phyloP scores from a whole-genome alignment of 75 land plant species.

The Selaginella tamariscina region DNA sequence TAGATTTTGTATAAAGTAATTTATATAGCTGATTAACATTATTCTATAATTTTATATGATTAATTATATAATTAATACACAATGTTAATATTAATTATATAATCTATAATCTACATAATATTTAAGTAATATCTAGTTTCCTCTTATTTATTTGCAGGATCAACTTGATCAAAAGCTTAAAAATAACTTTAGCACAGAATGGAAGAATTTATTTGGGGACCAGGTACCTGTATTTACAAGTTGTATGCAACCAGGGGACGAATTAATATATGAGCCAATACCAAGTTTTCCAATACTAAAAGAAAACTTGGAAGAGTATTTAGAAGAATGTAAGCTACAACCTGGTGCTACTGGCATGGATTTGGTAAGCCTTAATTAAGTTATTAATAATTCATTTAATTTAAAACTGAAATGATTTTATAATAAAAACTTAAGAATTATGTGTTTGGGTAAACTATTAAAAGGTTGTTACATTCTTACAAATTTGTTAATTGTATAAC shows the following conservation, averaged over 20 bases:
- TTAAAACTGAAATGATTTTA: too few species aligned
- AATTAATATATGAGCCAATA: slow-evolving; percentile 18
- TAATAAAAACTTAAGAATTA: too few species aligned
- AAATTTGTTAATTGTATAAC: too few species aligned
- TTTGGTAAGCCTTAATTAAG: too few species aligned
- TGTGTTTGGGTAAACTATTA: too few species aligned
- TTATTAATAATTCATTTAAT: too few species aligned
- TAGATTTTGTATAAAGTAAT: not conserved
- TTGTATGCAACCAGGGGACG: slow-evolving; percentile 21
- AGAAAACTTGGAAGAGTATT: slow-evolving; percentile 22
- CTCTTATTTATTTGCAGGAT: too few species aligned
- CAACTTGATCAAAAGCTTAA: slow-evolving; percentile 21
- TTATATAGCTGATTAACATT: not conserved
- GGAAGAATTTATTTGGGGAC: slow-evolving; percentile 24
- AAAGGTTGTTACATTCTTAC: too few species aligned
- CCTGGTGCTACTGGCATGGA: slow-evolving; percentile 24
- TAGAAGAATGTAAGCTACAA: slow-evolving; percentile 17
- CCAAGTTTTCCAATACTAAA: slow-evolving; percentile 20
- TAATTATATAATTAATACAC: too few species aligned
- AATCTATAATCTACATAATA: not conserved
- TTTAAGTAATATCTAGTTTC: too few species aligned
- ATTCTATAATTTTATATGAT: not conserved
- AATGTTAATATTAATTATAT: too few species aligned
- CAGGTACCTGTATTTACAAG: slow-evolving; percentile 18
- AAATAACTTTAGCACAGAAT: slow-evolving; percentile 22